Evolutionary conservation across 1,284 basidiomycete species (phyloP).

Genomic region (Tremellales sp.): DNA sequence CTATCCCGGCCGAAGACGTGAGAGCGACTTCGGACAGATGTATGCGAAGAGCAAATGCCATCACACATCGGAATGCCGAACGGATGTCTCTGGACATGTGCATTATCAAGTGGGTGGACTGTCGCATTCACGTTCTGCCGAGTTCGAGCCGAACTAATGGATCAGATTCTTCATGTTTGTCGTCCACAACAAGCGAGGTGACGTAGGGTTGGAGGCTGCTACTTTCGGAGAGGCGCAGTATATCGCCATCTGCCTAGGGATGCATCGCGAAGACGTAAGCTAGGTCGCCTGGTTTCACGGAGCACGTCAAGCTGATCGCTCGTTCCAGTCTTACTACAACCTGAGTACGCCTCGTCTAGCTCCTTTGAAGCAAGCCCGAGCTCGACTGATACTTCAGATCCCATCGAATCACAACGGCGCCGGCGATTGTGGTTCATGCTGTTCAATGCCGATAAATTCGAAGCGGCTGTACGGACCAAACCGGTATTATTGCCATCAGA

Average conservation of each 20-base stretch:
- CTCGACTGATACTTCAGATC: slow-evolving; percentile 9
- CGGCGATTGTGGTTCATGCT: slow-evolving; percentile 23
- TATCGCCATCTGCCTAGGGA: slow-evolving; percentile 16
- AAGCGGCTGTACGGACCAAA: slow-evolving; percentile 15
- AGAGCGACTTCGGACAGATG: slow-evolving; percentile 18
- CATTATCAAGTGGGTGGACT: slow-evolving; percentile 22
- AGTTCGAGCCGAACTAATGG: not conserved
- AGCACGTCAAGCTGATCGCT: not conserved
- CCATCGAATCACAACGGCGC: slow-evolving; percentile 25
- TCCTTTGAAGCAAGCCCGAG: slow-evolving; percentile 3
- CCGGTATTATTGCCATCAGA: slow-evolving; percentile 23
- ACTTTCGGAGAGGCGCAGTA: slow-evolving; percentile 21
- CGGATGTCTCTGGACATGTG: slow-evolving; percentile 14
- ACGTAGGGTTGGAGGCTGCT: slow-evolving; percentile 17
- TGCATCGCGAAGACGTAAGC: slow-evolving; percentile 25
- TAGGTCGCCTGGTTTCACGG: not conserved
- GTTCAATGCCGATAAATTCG: slow-evolving; percentile 31
- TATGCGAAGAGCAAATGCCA: slow-evolving; percentile 15
- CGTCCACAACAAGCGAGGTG: slow-evolving; percentile 27
- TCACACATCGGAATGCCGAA: slow-evolving; percentile 4
- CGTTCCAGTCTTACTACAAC: not conserved
- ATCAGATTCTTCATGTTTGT: slow-evolving; percentile 17
- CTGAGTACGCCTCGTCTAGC: not conserved
- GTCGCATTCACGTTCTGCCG: not conserved
- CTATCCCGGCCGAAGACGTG: slow-evolving; percentile 17